Percentiles rank a stretch among this genome's conserved stretches.
Conservation (phyloP, 352 stramenopile species). For the Pythium aphanidermatum region DNA sequence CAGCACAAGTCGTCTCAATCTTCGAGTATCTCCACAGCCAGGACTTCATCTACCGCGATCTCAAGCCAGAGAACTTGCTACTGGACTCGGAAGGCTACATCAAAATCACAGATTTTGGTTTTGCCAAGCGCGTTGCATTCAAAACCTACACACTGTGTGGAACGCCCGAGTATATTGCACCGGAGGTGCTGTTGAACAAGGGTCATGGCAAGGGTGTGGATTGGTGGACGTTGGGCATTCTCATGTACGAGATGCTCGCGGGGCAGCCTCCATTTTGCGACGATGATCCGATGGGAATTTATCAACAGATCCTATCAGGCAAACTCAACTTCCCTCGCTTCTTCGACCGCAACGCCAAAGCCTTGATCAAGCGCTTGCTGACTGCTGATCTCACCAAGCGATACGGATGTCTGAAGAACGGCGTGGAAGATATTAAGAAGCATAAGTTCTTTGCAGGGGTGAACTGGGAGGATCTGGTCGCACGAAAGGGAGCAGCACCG, state of each 20-base stretch:
- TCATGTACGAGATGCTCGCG: slow-evolving; percentile 98
- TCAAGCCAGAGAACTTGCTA: slow-evolving; percentile 95
- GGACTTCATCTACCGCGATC: slow-evolving; percentile 97
- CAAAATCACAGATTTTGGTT: slow-evolving; percentile 94
- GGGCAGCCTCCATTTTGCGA: slow-evolving; percentile 95
- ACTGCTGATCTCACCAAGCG: slow-evolving; percentile 95
- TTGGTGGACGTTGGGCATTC: slow-evolving; percentile 96
- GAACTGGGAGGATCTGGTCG: slow-evolving; percentile 89
- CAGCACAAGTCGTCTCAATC: slow-evolving; percentile 92
- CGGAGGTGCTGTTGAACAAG: slow-evolving; percentile 89
- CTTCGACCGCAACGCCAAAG: slow-evolving; percentile 94
- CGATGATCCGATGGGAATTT: slow-evolving; percentile 95
- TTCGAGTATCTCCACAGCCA: slow-evolving; percentile 96
- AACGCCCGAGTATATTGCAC: slow-evolving; percentile 92
- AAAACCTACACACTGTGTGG: slow-evolving; percentile 94
- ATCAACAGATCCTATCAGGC: slow-evolving; percentile 92
- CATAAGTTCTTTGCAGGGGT: slow-evolving; percentile 94
- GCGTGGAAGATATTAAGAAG: slow-evolving; percentile 95
- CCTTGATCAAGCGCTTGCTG: slow-evolving; percentile 95
- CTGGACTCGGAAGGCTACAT: slow-evolving; percentile 94
- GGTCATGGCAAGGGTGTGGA: slow-evolving; percentile 90
- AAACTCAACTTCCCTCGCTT: slow-evolving; percentile 94
- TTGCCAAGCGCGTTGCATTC: slow-evolving; percentile 92
- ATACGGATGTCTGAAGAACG: slow-evolving; percentile 95
- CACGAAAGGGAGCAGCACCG: slow-evolving; percentile 85